These are phyloP conservation scores for Oryza australiensis DNA, from an alignment of 176 grass and related monocot species.

Conservation along the genomic window DNA sequence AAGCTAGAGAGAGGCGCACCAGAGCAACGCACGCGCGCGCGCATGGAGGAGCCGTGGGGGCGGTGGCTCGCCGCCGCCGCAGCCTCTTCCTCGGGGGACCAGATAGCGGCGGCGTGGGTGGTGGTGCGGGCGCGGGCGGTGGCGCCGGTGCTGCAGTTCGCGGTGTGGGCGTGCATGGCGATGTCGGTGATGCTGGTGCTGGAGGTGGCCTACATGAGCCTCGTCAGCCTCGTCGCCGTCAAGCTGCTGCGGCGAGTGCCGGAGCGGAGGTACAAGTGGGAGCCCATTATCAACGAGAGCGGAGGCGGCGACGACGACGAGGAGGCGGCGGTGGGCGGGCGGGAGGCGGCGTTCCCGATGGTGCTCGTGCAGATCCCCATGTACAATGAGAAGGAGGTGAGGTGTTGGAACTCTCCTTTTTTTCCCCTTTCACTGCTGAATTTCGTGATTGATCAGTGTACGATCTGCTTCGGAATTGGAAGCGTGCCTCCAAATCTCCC, in stretches of 20 bases:
- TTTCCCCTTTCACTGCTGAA: not conserved
- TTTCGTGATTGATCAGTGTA: not conserved
- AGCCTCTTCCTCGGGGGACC: not conserved
- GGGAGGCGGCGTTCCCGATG: conserved; percentile 38
- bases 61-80: not conserved
- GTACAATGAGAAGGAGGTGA: conserved; percentile 86
- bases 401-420: conserved; percentile 33
- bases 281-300: conserved; percentile 34
- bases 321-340: conserved; percentile 23
- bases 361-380: conserved; percentile 98
- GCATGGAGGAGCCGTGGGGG: conserved; percentile 18
- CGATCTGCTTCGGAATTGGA: not conserved
- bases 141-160: conserved; percentile 45
- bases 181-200: conserved; percentile 81
- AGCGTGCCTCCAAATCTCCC: not conserved
- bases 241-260: conserved; percentile 55
- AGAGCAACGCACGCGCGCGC: not conserved
- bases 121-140: conserved; percentile 48
- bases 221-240: conserved; percentile 46
- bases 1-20: not conserved
- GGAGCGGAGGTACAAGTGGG: conserved; percentile 71
- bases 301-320: conserved; percentile 5
- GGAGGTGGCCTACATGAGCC: conserved; percentile 70
- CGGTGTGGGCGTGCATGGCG: conserved; percentile 51
- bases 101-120: conserved; percentile 17